Evolutionary conservation across 225 moss, liverwort and hornwort genomes (phyloP).

Genomic region (Sphagnum tenellum): DNA sequence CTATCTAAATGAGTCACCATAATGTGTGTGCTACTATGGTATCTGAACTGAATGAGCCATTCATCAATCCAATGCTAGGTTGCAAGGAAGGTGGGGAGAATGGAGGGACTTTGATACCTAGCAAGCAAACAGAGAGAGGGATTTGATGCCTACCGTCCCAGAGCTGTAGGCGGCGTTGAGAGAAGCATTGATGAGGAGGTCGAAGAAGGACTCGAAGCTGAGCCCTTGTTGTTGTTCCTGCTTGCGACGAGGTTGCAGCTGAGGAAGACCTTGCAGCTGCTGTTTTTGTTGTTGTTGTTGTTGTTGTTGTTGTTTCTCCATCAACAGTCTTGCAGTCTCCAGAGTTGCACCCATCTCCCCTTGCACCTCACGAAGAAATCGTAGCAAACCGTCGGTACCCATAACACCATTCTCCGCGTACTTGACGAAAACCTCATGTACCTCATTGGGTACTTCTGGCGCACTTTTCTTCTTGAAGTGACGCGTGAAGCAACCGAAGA

Average conservation of each 20-base stretch:
- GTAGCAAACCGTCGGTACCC: constrained; percentile 17
- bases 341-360: constrained; percentile 20
- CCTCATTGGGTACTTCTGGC: constrained; percentile 15
- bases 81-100: not conserved
- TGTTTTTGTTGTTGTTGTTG: constrained; percentile 11
- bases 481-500: constrained; percentile 34
- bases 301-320: constrained; percentile 17
- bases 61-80: not conserved
- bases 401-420: constrained; percentile 29
- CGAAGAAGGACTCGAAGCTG: constrained; percentile 20
- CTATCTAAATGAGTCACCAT: too few relatives aligned
- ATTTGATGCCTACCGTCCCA: not conserved
- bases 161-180: constrained; percentile 17
- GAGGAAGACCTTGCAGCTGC: not conserved
- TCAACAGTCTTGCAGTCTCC: constrained; percentile 17
- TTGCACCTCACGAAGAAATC: constrained; percentile 32
- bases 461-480: constrained; percentile 8
- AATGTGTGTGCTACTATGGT: too few relatives aligned
- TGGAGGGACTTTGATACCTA: constrained; percentile 6
- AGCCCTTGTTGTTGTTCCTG: constrained; percentile 10
- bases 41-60: not conserved
- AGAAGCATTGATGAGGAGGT: constrained; percentile 22
- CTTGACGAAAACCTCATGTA: constrained; percentile 24
- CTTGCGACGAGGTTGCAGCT: too few relatives aligned
- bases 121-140: too few relatives aligned